Evolutionary conservation across 192 early-diverging fungal genomes (phyloP).

Genomic region (Coemansia reversa): DNA sequence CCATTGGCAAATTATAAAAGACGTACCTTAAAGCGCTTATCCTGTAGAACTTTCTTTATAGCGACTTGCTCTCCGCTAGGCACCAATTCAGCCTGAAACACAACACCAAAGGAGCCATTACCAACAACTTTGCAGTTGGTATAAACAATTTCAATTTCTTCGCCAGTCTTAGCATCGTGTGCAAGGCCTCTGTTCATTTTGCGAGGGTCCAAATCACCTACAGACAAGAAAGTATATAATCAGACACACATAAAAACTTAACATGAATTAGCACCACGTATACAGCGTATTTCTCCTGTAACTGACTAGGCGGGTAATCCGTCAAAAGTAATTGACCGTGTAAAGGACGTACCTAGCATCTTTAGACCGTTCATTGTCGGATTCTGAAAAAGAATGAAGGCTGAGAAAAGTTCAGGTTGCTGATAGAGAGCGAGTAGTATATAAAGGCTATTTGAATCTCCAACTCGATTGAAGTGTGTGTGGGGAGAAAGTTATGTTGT

Average conservation of each 20-base stretch:
- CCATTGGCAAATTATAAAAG: constrained; percentile 22
- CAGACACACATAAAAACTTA: not conserved
- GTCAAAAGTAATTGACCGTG: too few species aligned
- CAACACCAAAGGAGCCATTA: constrained; percentile 98
- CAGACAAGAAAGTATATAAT: not conserved
- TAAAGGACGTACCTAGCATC: constrained; percentile 46
- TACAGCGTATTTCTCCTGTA: not conserved
- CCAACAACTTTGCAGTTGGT: constrained; percentile 92
- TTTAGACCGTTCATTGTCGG: constrained; percentile 50
- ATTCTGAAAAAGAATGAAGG: constrained; percentile 7
- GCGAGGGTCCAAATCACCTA: constrained; percentile 59
- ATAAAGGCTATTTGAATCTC: not conserved
- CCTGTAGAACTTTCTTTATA: constrained; percentile 98
- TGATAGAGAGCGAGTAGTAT: too few species aligned
- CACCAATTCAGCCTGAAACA: constrained; percentile 89
- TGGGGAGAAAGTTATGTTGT: not conserved
- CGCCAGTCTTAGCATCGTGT: constrained; percentile 82
- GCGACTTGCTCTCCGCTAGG: constrained; percentile 80
- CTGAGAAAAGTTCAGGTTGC: constrained; percentile 2
- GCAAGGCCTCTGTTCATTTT: constrained; percentile 77
- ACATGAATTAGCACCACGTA: too few species aligned
- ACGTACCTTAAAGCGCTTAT: constrained; percentile 86
- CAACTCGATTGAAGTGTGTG: not conserved
- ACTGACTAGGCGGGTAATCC: not conserved
- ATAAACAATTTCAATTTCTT: constrained; percentile 84